phyloP scores from a whole-genome alignment of 2,329 filamentous ascomycete genomes.

The Fusarium sarcochroum region DNA sequence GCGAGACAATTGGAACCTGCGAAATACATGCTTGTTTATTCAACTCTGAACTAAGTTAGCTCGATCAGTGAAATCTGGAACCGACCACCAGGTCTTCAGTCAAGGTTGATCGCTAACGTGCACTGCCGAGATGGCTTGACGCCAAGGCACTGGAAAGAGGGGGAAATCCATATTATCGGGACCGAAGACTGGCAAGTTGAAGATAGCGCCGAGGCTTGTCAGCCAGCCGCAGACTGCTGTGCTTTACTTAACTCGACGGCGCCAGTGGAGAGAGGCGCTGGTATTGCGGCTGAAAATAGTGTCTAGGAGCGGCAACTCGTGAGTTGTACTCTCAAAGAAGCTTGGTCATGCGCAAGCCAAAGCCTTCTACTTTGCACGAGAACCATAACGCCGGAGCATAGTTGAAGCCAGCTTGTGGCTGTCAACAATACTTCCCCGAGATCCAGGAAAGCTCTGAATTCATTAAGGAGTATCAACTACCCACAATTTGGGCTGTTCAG shows the following conservation, averaged over 20 bases:
- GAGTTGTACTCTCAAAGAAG: constrained; percentile 24
- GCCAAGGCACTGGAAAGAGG: constrained; percentile 11
- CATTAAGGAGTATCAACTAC: too few relatives aligned
- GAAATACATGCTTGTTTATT: constrained; percentile 30
- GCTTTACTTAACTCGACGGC: constrained; percentile 21
- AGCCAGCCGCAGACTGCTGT: constrained; percentile 37
- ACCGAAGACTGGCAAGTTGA: constrained; percentile 14
- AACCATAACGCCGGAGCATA: constrained; percentile 1
- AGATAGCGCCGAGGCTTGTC: constrained; percentile 20
- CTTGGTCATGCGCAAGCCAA: constrained; percentile 36
- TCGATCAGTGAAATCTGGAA: neutral
- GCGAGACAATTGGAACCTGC: constrained; percentile 18
- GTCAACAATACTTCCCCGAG: neutral
- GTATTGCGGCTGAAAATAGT: constrained; percentile 24
- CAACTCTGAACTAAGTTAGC: constrained; percentile 13
- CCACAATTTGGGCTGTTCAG: too few relatives aligned
- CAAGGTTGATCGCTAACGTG: constrained; percentile 6
- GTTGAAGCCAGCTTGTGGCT: constrained; percentile 5
- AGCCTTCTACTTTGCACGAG: neutral
- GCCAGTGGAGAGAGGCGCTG: neutral
- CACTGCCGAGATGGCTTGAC: constrained; percentile 23
- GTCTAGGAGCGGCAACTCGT: constrained; percentile 18
- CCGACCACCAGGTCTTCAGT: constrained; percentile 14
- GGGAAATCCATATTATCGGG: constrained; percentile 27
- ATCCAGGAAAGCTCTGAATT: too few relatives aligned